A percentile compares a stretch with the other conserved stretches of the same genome.
These are phyloP conservation scores for Nemania serpens DNA, from an alignment of 2,329 filamentous ascomycete genomes.

Conservation along the genomic window DNA sequence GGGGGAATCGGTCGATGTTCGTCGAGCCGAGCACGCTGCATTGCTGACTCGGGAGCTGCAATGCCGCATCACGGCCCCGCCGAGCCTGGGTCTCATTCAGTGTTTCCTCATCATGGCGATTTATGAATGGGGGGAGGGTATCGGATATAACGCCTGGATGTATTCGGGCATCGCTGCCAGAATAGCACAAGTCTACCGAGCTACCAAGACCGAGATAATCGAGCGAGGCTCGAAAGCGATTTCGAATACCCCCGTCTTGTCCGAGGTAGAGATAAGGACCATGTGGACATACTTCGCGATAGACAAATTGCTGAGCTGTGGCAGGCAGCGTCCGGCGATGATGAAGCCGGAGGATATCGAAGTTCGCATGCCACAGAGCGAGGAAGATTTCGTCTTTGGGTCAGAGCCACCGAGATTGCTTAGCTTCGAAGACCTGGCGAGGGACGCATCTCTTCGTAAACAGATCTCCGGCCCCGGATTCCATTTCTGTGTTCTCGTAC, in stretches of 20 bases:
- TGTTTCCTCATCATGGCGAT: conserved; percentile 27
- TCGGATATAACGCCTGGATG: conserved; percentile 28
- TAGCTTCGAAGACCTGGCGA: conserved; percentile 20
- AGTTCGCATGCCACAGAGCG: conserved; percentile 25
- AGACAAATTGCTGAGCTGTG: conserved; percentile 28
- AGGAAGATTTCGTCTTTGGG: conserved; percentile 25
- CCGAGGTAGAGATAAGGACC: conserved; percentile 28
- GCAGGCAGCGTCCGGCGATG: conserved; percentile 28
- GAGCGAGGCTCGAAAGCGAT: conserved; percentile 19
- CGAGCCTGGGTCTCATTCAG: conserved; percentile 25
- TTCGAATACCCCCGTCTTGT: conserved; percentile 11
- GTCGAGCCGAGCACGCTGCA: conserved; percentile 19
- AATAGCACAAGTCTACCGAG: conserved; percentile 28
- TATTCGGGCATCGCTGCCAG: conserved; percentile 25
- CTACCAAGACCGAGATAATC: conserved; percentile 17
- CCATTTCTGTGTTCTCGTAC: conserved; percentile 25
- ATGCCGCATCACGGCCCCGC: conserved; percentile 23
- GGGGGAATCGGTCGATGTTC: conserved; percentile 7
- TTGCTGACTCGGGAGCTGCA: conserved; percentile 22
- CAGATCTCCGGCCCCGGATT: conserved; percentile 17
- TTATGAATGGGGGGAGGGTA: conserved; percentile 28
- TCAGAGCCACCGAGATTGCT: conserved; percentile 13
- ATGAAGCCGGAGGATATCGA: conserved; percentile 26
- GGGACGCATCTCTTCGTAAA: conserved; percentile 7
- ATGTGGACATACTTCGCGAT: conserved; percentile 29